These are phyloP conservation scores for Saccharomyces hybrid DNA, from an alignment of 1,139 yeast genomes.

Conservation along the genomic window DNA sequence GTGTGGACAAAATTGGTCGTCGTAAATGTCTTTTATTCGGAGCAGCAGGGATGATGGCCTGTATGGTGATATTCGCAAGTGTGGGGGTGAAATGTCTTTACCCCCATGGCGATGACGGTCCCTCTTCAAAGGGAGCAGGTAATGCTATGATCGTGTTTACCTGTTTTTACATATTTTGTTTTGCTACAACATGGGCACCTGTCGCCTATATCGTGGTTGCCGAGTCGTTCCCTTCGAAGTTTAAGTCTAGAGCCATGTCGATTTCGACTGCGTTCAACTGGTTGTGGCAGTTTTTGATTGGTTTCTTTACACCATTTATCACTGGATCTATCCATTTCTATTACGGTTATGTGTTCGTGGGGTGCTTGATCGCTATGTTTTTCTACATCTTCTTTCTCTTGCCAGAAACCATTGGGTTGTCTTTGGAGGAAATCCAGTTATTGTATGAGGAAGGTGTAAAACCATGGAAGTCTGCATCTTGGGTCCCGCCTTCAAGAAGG, in stretches of 20 bases:
- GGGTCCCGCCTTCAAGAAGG: conserved; percentile 31
- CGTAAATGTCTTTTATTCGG: neutral
- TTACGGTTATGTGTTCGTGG: conserved; percentile 69
- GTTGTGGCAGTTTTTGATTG: conserved; percentile 65
- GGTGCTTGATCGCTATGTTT: conserved; percentile 51
- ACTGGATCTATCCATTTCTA: conserved; percentile 34
- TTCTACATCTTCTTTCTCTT: conserved; percentile 58
- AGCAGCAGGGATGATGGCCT: neutral
- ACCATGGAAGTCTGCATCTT: conserved; percentile 40
- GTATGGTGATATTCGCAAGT: neutral
- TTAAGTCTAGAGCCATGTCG: conserved; percentile 67
- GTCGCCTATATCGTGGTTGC: conserved; percentile 36
- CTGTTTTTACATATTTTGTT: conserved; percentile 65
- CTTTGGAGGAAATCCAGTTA: conserved; percentile 63
- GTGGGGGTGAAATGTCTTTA: neutral
- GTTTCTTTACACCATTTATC: conserved; percentile 67
- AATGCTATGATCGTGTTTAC: conserved; percentile 67
- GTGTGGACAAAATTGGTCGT: neutral
- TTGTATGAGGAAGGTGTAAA: conserved; percentile 38
- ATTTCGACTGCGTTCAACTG: conserved; percentile 62
- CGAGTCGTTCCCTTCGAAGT: conserved; percentile 46
- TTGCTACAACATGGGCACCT: conserved; percentile 37
- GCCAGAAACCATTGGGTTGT: conserved; percentile 61
- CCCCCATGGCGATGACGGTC: neutral
- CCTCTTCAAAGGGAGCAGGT: conserved; percentile 33